A percentile compares a stretch with the other conserved stretches of the same genome.
These are phyloP conservation scores for Kazachstania martiniae DNA, from an alignment of 805 yeast genomes.

Conservation along the genomic window DNA sequence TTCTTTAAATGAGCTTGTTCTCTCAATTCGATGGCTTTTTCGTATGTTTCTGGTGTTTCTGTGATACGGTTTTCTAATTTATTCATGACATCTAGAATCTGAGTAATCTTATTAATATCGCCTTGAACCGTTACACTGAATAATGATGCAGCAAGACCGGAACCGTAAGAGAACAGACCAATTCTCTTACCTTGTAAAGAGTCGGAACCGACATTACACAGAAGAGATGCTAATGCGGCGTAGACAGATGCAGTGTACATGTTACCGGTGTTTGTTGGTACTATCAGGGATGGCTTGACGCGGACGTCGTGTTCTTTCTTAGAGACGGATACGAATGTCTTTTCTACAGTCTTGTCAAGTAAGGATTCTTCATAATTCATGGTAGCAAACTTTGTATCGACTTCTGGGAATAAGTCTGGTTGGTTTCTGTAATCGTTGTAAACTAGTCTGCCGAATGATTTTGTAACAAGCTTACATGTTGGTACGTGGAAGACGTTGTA, in stretches of 20 bases:
- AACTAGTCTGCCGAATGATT: conserved; percentile 83
- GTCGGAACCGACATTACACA: conserved; percentile 65
- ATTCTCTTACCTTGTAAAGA: conserved; percentile 72
- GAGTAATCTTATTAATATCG: conserved; percentile 59
- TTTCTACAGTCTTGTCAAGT: conserved; percentile 72
- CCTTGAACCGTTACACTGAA: conserved; percentile 72
- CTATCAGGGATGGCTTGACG: conserved; percentile 69
- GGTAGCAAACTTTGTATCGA: conserved; percentile 39
- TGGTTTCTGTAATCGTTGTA: conserved; percentile 78
- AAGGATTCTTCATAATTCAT: conserved; percentile 68
- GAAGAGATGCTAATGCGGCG: conserved; percentile 74
- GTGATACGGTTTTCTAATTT: conserved; percentile 52
- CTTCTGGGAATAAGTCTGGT: conserved; percentile 53
- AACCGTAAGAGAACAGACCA: conserved; percentile 93
- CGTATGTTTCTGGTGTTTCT: conserved; percentile 71
- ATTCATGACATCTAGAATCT: conserved; percentile 54
- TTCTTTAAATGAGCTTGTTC: conserved; percentile 83
- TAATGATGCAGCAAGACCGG: conserved; percentile 91
- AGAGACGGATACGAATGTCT: conserved; percentile 68
- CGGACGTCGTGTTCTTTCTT: conserved; percentile 57
- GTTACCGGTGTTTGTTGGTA: conserved; percentile 96
- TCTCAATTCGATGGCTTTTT: conserved; percentile 71
- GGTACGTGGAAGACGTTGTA: conserved; percentile 97
- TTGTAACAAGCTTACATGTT: conserved; percentile 88
- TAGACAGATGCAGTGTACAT: conserved; percentile 93